These are phyloP conservation scores for Leptodontidium sp. DNA, from an alignment of 2,329 filamentous ascomycete species.

Conservation along the genomic window DNA sequence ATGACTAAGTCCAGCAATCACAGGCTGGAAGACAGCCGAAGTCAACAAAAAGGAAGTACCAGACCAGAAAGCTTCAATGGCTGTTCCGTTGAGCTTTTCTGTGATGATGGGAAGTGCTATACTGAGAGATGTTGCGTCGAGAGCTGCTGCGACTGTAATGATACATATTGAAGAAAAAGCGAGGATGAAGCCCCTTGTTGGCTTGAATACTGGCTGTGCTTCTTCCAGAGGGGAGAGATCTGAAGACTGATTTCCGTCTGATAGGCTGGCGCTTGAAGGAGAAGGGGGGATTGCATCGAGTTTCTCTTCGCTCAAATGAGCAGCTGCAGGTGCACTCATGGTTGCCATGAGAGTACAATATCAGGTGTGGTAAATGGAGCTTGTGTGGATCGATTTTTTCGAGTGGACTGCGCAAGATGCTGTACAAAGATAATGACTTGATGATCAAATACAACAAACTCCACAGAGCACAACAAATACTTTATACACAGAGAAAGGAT, in stretches of 20 bases:
- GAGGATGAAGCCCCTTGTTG: slow-evolving; percentile 37
- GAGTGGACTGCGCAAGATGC: neutral
- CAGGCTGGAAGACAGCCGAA: slow-evolving; percentile 67
- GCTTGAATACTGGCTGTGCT: slow-evolving; percentile 36
- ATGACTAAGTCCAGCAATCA: slow-evolving; percentile 50
- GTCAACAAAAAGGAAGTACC: slow-evolving; percentile 75
- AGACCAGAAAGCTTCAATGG: slow-evolving; percentile 74
- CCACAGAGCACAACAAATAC: neutral
- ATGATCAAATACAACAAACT: neutral
- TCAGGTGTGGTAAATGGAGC: neutral
- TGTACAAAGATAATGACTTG: neutral
- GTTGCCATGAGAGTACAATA: neutral
- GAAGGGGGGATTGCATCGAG: neutral
- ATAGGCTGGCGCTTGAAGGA: slow-evolving; percentile 10
- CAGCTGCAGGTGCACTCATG: slow-evolving; percentile 1
- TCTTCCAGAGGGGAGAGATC: slow-evolving; percentile 31
- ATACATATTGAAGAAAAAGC: slow-evolving; percentile 48
- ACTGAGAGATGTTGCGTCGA: slow-evolving; percentile 71
- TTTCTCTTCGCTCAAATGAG: slow-evolving; percentile 10
- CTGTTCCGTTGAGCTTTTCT: slow-evolving; percentile 58
- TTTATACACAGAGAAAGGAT: neutral
- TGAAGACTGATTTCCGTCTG: slow-evolving; percentile 17
- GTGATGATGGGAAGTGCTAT: slow-evolving; percentile 66
- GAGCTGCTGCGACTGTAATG: slow-evolving; percentile 67
- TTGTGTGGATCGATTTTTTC: neutral